Conservation (phyloP, 106 monocot genomes). For the Narthecium ossifragum region DNA sequence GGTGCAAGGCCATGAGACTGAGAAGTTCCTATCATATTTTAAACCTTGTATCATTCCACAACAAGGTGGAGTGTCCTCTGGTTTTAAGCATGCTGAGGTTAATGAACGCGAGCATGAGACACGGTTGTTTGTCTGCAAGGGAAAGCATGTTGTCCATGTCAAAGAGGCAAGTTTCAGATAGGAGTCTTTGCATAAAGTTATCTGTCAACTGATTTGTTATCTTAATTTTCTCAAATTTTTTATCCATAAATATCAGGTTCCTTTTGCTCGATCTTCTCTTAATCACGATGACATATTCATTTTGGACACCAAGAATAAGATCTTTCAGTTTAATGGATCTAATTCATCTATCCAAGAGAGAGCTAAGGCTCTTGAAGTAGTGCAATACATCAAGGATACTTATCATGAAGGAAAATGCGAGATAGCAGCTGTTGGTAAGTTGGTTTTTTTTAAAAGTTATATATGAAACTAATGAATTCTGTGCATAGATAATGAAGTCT, state of each 20-base stretch:
- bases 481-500: too few species aligned
- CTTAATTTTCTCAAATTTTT: neutral
- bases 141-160: conserved; percentile 51
- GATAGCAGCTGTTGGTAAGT: conserved; percentile 43
- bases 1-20: conserved; percentile 41
- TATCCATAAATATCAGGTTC: conserved; percentile 28
- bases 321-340: conserved; percentile 62
- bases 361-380: conserved; percentile 62
- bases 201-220: too few species aligned
- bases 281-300: conserved; percentile 61
- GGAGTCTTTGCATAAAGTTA: too few species aligned
- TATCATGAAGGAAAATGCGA: conserved; percentile 62
- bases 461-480: neutral
- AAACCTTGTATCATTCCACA: conserved; percentile 61
- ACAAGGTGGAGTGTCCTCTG: conserved; percentile 37
- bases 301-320: conserved; percentile 51
- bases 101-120: conserved; percentile 31
- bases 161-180: conserved; percentile 42
- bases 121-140: conserved; percentile 48
- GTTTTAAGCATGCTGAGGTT: conserved; percentile 38
- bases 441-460: neutral
- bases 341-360: conserved; percentile 60
- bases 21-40: conserved; percentile 54
- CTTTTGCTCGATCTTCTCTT: conserved; percentile 42
- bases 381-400: conserved; percentile 54